Conservation (phyloP, 1,284 basidiomycete genomes). For the Tilletia horrida region DNA sequence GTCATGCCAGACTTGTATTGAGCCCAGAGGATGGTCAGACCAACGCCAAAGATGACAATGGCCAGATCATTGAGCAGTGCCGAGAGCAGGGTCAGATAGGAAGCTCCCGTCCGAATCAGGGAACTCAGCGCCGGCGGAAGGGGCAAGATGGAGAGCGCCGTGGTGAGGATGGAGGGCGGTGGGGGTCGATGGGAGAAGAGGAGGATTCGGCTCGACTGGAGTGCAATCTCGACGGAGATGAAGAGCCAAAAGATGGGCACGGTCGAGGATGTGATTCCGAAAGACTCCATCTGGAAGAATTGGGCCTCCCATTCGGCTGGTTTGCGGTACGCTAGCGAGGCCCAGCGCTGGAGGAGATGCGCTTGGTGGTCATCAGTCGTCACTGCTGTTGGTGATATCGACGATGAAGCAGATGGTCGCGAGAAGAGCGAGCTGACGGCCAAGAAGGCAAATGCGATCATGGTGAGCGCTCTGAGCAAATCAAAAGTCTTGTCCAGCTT, state of each 20-base stretch:
- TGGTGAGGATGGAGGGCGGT: constrained; percentile 9
- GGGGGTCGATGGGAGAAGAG: constrained; percentile 11
- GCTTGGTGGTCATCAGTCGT: constrained; percentile 15
- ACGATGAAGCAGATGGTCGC: not conserved
- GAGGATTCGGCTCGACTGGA: constrained; percentile 42
- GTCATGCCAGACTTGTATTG: constrained; percentile 7
- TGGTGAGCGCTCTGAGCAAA: constrained; percentile 3
- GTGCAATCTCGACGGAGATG: constrained; percentile 40
- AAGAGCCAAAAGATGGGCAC: constrained; percentile 52
- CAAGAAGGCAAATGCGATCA: constrained; percentile 4
- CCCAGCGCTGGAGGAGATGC: constrained; percentile 34
- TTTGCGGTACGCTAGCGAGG: constrained; percentile 37
- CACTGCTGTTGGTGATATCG: not conserved
- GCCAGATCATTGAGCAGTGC: constrained; percentile 8
- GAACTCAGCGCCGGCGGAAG: not conserved
- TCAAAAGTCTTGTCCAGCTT: constrained; percentile 17
- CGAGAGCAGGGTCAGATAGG: constrained; percentile 6
- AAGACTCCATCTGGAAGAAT: constrained; percentile 19
- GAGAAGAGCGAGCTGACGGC: constrained; percentile 16
- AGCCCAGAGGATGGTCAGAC: constrained; percentile 12
- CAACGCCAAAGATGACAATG: constrained; percentile 17
- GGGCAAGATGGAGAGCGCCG: constrained; percentile 4
- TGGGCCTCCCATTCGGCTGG: constrained; percentile 21
- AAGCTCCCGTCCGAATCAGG: constrained; percentile 14
- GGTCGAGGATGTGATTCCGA: constrained; percentile 1